Evolutionary conservation across 2,329 filamentous ascomycete species (phyloP).

Genomic region (Aspergillus chevalieri): DNA sequence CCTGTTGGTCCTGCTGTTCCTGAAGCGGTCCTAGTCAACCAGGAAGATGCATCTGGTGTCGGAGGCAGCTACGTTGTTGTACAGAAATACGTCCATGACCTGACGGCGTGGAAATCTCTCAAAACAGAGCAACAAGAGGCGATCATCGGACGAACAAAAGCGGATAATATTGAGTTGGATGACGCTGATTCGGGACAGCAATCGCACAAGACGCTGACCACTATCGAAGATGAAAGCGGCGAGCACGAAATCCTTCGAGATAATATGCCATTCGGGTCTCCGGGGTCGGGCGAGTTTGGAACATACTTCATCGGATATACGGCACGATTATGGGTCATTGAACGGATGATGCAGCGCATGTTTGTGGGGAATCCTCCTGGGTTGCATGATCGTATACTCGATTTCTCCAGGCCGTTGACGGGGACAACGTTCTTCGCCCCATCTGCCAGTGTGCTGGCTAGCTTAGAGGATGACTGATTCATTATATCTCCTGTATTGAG

Average conservation of each 20-base stretch:
- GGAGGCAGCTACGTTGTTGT: constrained; percentile 56
- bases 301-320: constrained; percentile 57
- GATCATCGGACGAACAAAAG: constrained; percentile 53
- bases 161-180: constrained; percentile 53
- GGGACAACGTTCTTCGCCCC: constrained; percentile 52
- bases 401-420: constrained; percentile 50
- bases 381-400: constrained; percentile 50
- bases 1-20: constrained; percentile 44
- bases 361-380: constrained; percentile 51
- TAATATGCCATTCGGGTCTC: constrained; percentile 57
- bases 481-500: not conserved
- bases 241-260: constrained; percentile 53
- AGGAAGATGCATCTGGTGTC: constrained; percentile 33
- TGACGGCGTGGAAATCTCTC: constrained; percentile 44
- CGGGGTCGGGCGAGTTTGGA: constrained; percentile 47
- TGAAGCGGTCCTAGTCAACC: constrained; percentile 40
- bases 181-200: constrained; percentile 40
- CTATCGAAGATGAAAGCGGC: constrained; percentile 47
- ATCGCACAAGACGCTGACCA: constrained; percentile 52
- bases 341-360: constrained; percentile 55
- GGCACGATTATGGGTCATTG: constrained; percentile 49
- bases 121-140: constrained; percentile 49
- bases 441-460: constrained; percentile 30
- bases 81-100: constrained; percentile 54
- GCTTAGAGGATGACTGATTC: not conserved